phyloP scores from a whole-genome alignment of 1,284 basidiomycete genomes.

The Trametes polyzona region DNA sequence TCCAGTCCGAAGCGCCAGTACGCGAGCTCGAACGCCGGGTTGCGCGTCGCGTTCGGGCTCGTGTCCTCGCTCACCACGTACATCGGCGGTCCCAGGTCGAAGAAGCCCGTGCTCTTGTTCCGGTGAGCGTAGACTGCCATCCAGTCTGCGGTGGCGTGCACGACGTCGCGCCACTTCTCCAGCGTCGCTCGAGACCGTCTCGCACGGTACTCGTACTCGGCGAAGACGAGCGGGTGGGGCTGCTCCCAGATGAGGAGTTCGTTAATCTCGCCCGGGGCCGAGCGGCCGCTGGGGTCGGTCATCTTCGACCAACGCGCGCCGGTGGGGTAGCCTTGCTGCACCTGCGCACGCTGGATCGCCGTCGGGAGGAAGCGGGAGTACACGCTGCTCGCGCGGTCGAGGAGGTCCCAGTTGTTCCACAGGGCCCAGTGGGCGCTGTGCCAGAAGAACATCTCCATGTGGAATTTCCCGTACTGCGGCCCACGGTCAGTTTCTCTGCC shows the following conservation, averaged over 20 bases:
- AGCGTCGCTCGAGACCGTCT: slow-evolving; percentile 45
- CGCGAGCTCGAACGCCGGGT: slow-evolving; percentile 61
- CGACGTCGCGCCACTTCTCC: slow-evolving; percentile 53
- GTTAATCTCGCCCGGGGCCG: slow-evolving; percentile 63
- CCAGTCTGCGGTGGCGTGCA: slow-evolving; percentile 59
- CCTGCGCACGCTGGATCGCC: slow-evolving; percentile 49
- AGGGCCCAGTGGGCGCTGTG: slow-evolving; percentile 62
- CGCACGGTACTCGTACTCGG: slow-evolving; percentile 58
- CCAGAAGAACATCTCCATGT: slow-evolving; percentile 69
- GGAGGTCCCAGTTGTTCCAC: slow-evolving; percentile 62
- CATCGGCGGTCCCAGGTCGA: slow-evolving; percentile 63
- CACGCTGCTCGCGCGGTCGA: slow-evolving; percentile 46
- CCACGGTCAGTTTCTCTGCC: slow-evolving; percentile 2
- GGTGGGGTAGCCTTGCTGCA: slow-evolving; percentile 51
- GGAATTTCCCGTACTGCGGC: slow-evolving; percentile 54
- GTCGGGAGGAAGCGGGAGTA: slow-evolving; percentile 53
- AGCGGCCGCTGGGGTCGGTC: slow-evolving; percentile 62
- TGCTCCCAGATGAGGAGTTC: slow-evolving; percentile 68
- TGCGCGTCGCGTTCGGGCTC: slow-evolving; percentile 53
- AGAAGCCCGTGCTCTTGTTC: slow-evolving; percentile 50
- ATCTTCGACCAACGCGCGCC: slow-evolving; percentile 61
- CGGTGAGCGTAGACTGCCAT: slow-evolving; percentile 60
- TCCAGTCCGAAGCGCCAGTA: slow-evolving; percentile 60
- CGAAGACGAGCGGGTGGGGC: slow-evolving; percentile 61
- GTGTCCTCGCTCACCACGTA: slow-evolving; percentile 63